Conservation (phyloP, 139 green algal species). For the Gonium pectorale region DNA sequence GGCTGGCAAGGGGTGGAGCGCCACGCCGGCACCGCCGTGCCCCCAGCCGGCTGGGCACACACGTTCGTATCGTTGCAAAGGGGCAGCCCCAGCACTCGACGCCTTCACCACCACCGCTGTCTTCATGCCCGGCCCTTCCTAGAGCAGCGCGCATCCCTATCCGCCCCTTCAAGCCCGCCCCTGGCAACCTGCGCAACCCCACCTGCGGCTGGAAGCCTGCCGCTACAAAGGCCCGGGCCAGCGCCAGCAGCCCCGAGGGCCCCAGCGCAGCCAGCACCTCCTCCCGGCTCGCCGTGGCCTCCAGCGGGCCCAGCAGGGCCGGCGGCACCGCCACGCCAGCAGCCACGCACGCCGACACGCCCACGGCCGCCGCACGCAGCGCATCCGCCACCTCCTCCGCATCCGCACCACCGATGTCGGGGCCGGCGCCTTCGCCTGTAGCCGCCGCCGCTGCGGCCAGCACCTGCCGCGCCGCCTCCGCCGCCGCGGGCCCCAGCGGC, state of each 20-base stretch:
- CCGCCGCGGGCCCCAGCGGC: neutral
- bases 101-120: no score
- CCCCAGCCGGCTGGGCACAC: no score
- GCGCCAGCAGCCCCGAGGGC: neutral
- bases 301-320: slow-evolving; percentile 6
- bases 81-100: no score
- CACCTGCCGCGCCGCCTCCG: slow-evolving; percentile 10
- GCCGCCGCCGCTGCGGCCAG: neutral
- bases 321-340: slow-evolving; percentile 11
- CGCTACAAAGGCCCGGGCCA: slow-evolving; percentile 15
- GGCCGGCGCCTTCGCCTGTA: no score
- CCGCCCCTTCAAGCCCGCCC: no score
- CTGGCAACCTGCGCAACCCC: neutral
- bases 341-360: neutral
- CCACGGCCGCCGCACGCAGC: neutral
- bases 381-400: neutral
- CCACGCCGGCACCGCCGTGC: no score
- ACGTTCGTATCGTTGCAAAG: no score
- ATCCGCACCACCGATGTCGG: neutral
- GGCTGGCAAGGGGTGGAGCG: no score
- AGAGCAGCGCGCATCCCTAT: no score
- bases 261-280: slow-evolving; percentile 4
- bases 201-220: slow-evolving; percentile 1
- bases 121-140: no score
- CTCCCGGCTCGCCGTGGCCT: neutral